phyloP scores from a whole-genome alignment of 148 eudicot genomes.

The Simmondsia chinensis region DNA sequence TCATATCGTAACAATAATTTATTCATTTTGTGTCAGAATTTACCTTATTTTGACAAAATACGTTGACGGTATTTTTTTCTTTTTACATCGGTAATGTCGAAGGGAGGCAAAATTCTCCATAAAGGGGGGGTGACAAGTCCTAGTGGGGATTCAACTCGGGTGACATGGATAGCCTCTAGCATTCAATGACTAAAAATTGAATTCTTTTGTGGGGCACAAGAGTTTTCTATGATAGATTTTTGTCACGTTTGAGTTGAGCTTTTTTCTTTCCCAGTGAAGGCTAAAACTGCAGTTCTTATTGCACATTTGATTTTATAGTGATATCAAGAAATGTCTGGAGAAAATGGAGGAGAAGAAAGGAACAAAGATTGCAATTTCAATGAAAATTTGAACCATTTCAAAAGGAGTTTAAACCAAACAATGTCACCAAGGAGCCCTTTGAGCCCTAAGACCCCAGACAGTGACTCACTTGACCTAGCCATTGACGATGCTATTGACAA shows the following conservation, averaged over 20 bases:
- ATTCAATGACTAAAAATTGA: not conserved
- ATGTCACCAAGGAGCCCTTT: conserved; percentile 60
- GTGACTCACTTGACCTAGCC: conserved; percentile 45
- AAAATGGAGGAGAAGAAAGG: conserved; percentile 15
- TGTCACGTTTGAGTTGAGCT: not conserved
- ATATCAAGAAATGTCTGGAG: conserved; percentile 12
- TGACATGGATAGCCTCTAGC: too few relatives aligned
- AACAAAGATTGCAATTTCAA: conserved; percentile 2
- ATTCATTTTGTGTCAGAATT: too few relatives aligned
- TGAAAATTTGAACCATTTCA: conserved; percentile 20
- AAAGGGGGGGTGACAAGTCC: too few relatives aligned
- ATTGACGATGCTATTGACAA: conserved; percentile 27
- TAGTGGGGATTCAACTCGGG: not conserved
- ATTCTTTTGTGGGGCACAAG: not conserved
- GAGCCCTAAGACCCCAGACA: conserved; percentile 42
- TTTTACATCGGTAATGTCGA: too few relatives aligned
- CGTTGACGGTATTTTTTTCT: too few relatives aligned
- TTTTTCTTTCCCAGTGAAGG: not conserved
- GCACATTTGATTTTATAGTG: not conserved
- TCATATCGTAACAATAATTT: too few relatives aligned
- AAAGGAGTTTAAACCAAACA: conserved; percentile 23
- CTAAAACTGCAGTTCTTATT: not conserved
- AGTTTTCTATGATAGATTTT: not conserved
- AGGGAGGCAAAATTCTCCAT: too few relatives aligned
- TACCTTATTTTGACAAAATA: too few relatives aligned